Percentiles rank a stretch among this genome's conserved stretches.
Conservation (phyloP, 176 grass and related monocot genomes). For the Juncus effusus region DNA sequence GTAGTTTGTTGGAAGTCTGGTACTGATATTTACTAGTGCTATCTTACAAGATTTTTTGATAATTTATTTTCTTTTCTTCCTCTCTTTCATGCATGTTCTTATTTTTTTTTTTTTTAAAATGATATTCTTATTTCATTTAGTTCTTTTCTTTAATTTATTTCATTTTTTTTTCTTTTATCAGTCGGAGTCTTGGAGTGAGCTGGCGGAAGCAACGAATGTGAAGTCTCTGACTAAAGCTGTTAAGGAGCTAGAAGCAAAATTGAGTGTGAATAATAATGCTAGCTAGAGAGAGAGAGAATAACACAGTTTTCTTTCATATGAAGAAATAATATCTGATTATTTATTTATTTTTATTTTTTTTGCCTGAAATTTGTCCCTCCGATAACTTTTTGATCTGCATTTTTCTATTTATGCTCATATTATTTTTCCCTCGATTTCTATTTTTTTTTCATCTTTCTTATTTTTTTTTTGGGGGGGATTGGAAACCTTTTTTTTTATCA, state of each 20-base stretch:
- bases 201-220: constrained; percentile 45
- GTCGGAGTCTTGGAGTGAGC: constrained; percentile 39
- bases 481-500: not conserved
- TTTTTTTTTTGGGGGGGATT: no score
- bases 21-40: no score
- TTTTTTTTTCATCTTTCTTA: no score
- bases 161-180: constrained; percentile 28
- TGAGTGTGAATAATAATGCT: not conserved
- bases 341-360: not conserved
- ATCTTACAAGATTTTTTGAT: no score
- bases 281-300: constrained; percentile 3
- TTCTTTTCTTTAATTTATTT: not conserved
- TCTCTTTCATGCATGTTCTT: not conserved
- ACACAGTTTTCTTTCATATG: not conserved
- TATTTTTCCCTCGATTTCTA: no score
- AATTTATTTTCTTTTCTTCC: not conserved
- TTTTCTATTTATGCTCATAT: no score
- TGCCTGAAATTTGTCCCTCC: no score
- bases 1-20: no score
- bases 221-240: constrained; percentile 70
- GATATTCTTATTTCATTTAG: not conserved
- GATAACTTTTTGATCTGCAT: no score
- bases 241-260: constrained; percentile 53
- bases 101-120: no score
- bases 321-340: not conserved